A percentile compares a stretch with the other conserved stretches of the same genome.
These are phyloP conservation scores for Lasiodiplodia sp. DNA, from an alignment of 2,329 filamentous ascomycete genomes.

Conservation along the genomic window DNA sequence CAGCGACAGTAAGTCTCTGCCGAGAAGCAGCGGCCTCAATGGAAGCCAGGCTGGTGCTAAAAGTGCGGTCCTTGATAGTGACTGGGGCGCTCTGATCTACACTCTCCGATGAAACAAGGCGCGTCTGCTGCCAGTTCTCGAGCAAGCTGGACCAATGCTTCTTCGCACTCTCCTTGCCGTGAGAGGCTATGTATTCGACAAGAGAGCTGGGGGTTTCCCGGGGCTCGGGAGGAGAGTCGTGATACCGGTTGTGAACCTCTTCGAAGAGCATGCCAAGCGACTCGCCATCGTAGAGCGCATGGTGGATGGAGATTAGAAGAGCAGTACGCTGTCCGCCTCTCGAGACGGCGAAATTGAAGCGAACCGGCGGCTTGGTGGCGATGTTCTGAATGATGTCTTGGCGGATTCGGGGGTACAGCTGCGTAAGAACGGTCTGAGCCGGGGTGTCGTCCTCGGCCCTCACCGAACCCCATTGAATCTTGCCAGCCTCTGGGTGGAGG, in stretches of 20 bases:
- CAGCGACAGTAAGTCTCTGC: slow-evolving; percentile 42
- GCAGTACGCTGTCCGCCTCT: slow-evolving; percentile 36
- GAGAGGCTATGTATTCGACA: slow-evolving; percentile 39
- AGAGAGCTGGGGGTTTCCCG: slow-evolving; percentile 38
- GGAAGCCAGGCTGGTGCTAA: slow-evolving; percentile 36
- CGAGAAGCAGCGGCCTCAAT: slow-evolving; percentile 39
- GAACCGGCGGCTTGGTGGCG: slow-evolving; percentile 38
- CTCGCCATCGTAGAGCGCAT: slow-evolving; percentile 48
- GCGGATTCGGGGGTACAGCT: slow-evolving; percentile 22
- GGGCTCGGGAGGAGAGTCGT: slow-evolving; percentile 27
- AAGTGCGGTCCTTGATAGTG: slow-evolving; percentile 8
- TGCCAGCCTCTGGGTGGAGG: slow-evolving; percentile 33
- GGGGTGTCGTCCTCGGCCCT: slow-evolving; percentile 28
- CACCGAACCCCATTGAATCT: slow-evolving; percentile 37
- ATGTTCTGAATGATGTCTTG: slow-evolving; percentile 32
- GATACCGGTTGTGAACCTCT: slow-evolving; percentile 42
- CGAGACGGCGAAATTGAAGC: slow-evolving; percentile 35
- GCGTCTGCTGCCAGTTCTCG: slow-evolving; percentile 43
- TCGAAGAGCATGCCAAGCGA: slow-evolving; percentile 45
- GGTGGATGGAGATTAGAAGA: slow-evolving; percentile 47
- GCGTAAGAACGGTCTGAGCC: slow-evolving; percentile 33
- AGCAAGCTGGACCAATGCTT: slow-evolving; percentile 40
- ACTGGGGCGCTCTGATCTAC: background rate
- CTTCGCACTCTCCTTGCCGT: slow-evolving; percentile 38
- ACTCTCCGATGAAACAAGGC: slow-evolving; percentile 47